Evolutionary conservation across 164 flowering plant species (phyloP).

Genomic region (Brasenia schreberi): DNA sequence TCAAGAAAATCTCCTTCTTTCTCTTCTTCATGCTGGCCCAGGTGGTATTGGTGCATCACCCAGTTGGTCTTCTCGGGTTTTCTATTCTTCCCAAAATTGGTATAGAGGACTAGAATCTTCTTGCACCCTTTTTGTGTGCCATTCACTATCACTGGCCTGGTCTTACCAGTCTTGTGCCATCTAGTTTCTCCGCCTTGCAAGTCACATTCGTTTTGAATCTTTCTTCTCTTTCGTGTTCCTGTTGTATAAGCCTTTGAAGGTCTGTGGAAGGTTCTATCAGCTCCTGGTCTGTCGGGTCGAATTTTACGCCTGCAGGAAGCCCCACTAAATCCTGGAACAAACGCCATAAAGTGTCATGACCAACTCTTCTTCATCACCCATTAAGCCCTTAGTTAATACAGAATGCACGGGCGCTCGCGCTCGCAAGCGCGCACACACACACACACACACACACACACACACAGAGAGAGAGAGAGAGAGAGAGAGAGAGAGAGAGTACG

Average conservation of each 20-base stretch:
- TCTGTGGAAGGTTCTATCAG: conserved; percentile 79
- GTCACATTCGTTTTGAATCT: conserved; percentile 47
- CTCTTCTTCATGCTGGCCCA: conserved; percentile 80
- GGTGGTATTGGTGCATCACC: conserved; percentile 97
- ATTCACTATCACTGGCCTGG: conserved; percentile 43
- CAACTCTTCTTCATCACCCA: neutral
- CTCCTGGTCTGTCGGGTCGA: conserved; percentile 87
- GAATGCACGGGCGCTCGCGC: too few species aligned
- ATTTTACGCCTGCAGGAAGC: conserved; percentile 92
- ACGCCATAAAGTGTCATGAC: conserved; percentile 11
- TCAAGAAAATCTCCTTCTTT: conserved; percentile 40
- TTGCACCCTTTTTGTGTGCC: conserved; percentile 65
- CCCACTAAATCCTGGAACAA: conserved; percentile 69
- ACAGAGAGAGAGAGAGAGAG: too few species aligned
- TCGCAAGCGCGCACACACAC: too few species aligned
- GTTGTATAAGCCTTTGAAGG: conserved; percentile 97
- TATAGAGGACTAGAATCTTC: conserved; percentile 85
- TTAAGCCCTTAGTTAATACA: too few species aligned
- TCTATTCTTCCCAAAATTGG: conserved; percentile 76
- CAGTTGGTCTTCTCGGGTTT: conserved; percentile 93
- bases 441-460: too few species aligned
- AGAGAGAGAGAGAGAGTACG: neutral
- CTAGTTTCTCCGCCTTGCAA: conserved; percentile 80
- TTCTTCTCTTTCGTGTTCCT: conserved; percentile 80
- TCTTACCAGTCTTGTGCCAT: conserved; percentile 98